Base-by-base conservation (phyloP, 2,329 filamentous ascomycete genomes). In the Phyllosticta citribraziliensis region DNA sequence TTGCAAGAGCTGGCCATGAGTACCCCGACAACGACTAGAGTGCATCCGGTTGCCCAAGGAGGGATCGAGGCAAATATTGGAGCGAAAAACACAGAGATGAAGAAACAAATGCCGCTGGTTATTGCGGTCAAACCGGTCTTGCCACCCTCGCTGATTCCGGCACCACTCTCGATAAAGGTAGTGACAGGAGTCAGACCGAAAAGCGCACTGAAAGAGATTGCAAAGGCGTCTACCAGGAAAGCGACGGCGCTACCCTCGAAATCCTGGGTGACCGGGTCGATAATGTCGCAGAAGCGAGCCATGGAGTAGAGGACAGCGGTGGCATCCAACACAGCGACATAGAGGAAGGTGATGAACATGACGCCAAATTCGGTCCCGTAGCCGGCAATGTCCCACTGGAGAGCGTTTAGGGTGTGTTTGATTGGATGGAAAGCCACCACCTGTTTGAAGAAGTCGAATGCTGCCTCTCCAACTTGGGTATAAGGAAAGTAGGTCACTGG, bases 61-160 rank as follows among this genome's bases (percentile, higher is more conserved):
- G 91, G 91, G 62, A 95, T 94, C 0, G 88, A 92, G 10, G 91
- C 90, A 70, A 95, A 95, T 62, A 95, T 93, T 0, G 91, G 91
- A 0, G 91, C 90, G 71, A 95, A 95, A 80, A 95, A 95, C 64
- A 95, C 83, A 62, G 88, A 84, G 70, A 95, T 84, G 77, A 93
- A 89, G 79, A 96, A 96, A 75, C 88, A 91, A 56, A 95, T 61
- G 5, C 91, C 91, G 0, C 89, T 87, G 17, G 84, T 79, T 73
- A 93, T 88, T 55, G 89, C 85, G 0, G 90, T 94, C n/a, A 96
- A 75, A 17, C 91, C 91, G 0, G 91, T 95, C 69, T 87, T 86
- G 53, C 90, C 91, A 57, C 91, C 91, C 74, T 96, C 91, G 0
- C 89, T 89, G 65, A 96, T 95, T 67, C 91, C 91, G 9, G 91